Conservation (phyloP, 805 yeast species). For the Nakazawaea molendinolei region DNA sequence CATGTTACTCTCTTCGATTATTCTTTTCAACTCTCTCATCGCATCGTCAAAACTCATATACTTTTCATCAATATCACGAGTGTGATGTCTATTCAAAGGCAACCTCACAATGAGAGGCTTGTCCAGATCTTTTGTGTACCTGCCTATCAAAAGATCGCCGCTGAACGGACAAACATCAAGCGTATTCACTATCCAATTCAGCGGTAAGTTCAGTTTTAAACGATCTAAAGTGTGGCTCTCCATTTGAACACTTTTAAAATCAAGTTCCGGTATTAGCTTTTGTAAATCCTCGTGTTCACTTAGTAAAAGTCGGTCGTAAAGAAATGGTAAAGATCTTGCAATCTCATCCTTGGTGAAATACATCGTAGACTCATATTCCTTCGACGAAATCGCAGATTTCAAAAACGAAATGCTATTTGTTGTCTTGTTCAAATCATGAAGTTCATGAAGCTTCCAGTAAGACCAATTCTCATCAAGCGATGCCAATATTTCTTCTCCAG, state of each 20-base stretch:
- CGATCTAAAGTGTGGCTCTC: background rate
- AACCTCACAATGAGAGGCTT: conserved; percentile 46
- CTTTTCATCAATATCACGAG: conserved; percentile 30
- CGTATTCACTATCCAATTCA: conserved; percentile 51
- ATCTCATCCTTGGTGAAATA: background rate
- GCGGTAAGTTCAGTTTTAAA: conserved; percentile 27
- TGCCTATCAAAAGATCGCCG: conserved; percentile 52
- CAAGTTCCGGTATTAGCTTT: conserved; percentile 21
- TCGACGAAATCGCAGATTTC: conserved; percentile 5
- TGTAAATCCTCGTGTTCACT: conserved; percentile 16
- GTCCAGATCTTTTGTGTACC: conserved; percentile 25
- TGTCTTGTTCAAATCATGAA: conserved; percentile 8
- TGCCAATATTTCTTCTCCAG: conserved; percentile 6
- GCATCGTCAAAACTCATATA: conserved; percentile 39
- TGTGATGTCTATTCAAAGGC: conserved; percentile 47
- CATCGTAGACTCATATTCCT: background rate
- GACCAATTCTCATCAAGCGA: background rate
- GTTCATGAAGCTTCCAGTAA: conserved; percentile 1
- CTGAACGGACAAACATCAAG: conserved; percentile 53
- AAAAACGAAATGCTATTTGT: conserved; percentile 10
- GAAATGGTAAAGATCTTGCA: background rate
- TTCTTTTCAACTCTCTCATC: conserved; percentile 35
- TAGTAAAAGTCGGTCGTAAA: conserved; percentile 1
- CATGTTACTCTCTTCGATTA: conserved; percentile 55
- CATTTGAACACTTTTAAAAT: background rate